These are phyloP conservation scores for Colletotrichum musae DNA, from an alignment of 2,329 filamentous ascomycete species.

Conservation along the genomic window DNA sequence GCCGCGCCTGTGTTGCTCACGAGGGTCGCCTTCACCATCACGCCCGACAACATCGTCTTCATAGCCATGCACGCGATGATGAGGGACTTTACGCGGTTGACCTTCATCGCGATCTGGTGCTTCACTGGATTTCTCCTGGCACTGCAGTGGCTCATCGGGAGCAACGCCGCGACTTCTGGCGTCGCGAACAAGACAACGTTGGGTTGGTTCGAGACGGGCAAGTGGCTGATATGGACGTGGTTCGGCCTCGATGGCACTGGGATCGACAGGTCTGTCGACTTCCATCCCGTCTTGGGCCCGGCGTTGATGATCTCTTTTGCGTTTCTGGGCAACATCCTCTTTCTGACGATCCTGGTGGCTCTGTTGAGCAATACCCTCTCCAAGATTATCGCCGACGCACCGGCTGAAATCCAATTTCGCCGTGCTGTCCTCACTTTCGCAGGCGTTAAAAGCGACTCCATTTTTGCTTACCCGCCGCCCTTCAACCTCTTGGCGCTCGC, in stretches of 20 bases:
- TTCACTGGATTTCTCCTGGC: conserved; percentile 80
- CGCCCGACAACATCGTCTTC: conserved; percentile 83
- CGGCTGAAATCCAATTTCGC: conserved; percentile 79
- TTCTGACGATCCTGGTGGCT: conserved; percentile 81
- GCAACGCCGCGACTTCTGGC: conserved; percentile 47
- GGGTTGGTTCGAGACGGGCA: conserved; percentile 70
- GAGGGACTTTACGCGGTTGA: conserved; percentile 78
- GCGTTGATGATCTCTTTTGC: conserved; percentile 80
- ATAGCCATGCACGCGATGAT: conserved; percentile 82
- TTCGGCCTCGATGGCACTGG: conserved; percentile 78
- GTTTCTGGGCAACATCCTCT: conserved; percentile 81
- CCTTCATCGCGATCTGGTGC: conserved; percentile 68
- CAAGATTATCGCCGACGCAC: conserved; percentile 76
- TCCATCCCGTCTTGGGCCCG: conserved; percentile 78
- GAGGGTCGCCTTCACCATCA: conserved; percentile 78
- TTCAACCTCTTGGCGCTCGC: conserved; percentile 79
- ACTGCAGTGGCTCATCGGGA: conserved; percentile 73
- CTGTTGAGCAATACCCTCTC: conserved; percentile 82
- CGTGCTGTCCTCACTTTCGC: conserved; percentile 80
- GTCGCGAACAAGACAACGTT: background rate
- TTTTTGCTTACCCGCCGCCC: conserved; percentile 79
- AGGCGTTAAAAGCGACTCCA: conserved; percentile 79
- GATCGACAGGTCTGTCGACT: conserved; percentile 66
- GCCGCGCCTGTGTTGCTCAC: conserved; percentile 78
- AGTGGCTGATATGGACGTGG: conserved; percentile 87